Evolutionary conservation across 2,329 filamentous ascomycete species (phyloP).

Genomic region (Verticillium dahliae): DNA sequence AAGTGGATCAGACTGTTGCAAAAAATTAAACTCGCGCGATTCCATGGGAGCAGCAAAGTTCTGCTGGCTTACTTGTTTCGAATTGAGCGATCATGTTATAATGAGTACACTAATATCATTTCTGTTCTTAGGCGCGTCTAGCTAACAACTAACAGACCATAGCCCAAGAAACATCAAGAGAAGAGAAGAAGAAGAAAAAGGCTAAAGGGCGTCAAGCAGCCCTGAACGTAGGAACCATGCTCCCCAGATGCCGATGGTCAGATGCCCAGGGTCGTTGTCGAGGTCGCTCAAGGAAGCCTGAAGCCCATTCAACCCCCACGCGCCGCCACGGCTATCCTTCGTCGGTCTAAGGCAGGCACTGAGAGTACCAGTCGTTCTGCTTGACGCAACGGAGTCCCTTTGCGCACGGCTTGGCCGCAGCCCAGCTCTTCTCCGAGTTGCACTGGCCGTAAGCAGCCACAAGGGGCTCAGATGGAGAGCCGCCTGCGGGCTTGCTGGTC

Average conservation of each 20-base stretch:
- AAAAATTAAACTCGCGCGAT: neutral
- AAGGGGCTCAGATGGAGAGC: neutral
- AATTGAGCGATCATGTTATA: neutral
- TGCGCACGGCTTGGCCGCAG: constrained; percentile 26
- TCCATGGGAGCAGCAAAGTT: neutral
- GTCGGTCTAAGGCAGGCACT: constrained; percentile 27
- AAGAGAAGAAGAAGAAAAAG: neutral
- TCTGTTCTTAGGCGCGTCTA: neutral
- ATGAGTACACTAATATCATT: neutral
- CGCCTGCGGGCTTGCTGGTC: no score
- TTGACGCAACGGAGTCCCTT: constrained; percentile 26
- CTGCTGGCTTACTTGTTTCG: neutral
- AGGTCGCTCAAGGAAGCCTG: neutral
- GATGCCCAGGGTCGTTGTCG: no score
- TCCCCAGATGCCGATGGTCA: no score
- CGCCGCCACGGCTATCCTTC: neutral
- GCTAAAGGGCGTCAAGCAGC: neutral
- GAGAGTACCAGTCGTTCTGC: constrained; percentile 32
- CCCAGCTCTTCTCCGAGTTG: constrained; percentile 24
- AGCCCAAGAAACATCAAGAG: neutral
- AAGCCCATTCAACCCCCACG: neutral
- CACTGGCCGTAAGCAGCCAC: constrained; percentile 27
- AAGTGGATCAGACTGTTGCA: neutral
- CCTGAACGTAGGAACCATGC: no score
- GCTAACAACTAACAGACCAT: neutral